phyloP scores from a whole-genome alignment of 352 stramenopile species.

The Pythium folliculosum region DNA sequence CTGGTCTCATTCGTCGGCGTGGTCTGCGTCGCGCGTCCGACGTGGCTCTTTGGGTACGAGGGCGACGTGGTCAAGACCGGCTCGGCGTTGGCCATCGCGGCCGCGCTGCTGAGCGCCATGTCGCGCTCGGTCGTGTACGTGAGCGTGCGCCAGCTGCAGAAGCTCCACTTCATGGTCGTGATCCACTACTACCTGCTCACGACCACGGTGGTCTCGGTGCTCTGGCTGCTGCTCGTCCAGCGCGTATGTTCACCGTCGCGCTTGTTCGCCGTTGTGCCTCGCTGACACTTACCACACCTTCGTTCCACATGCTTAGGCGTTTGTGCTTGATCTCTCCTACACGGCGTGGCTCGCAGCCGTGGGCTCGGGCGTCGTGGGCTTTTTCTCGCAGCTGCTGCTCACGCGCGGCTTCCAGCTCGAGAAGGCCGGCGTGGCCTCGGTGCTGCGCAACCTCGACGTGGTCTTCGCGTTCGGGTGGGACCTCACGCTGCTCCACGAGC shows the following conservation, averaged over 20 bases:
- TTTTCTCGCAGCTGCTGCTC: constrained; percentile 56
- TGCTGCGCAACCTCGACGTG: constrained; percentile 58
- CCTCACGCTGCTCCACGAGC: constrained; percentile 39
- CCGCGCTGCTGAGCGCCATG: constrained; percentile 35
- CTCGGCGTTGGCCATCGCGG: constrained; percentile 34
- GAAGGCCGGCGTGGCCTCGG: constrained; percentile 46
- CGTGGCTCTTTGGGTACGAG: constrained; percentile 42
- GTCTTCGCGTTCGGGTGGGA: constrained; percentile 63
- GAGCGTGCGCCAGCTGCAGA: constrained; percentile 44
- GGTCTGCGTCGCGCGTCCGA: constrained; percentile 48
- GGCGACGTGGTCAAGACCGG: constrained; percentile 30
- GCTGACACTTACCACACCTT: background rate
- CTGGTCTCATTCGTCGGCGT: constrained; percentile 44
- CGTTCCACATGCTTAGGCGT: constrained; percentile 11
- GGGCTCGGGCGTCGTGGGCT: constrained; percentile 47
- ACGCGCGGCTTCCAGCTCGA: constrained; percentile 69
- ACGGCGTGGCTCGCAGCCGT: constrained; percentile 44
- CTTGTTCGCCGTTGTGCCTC: background rate
- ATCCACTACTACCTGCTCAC: constrained; percentile 62
- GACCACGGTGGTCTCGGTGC: constrained; percentile 38
- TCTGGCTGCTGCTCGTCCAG: constrained; percentile 13
- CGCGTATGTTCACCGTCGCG: background rate
- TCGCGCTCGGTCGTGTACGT: constrained; percentile 45
- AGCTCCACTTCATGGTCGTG: constrained; percentile 56
- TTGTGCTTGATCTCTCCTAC: constrained; percentile 35